phyloP scores from a whole-genome alignment of 495 filamentous ascomycete species.

The Aspergillus asperescens region DNA sequence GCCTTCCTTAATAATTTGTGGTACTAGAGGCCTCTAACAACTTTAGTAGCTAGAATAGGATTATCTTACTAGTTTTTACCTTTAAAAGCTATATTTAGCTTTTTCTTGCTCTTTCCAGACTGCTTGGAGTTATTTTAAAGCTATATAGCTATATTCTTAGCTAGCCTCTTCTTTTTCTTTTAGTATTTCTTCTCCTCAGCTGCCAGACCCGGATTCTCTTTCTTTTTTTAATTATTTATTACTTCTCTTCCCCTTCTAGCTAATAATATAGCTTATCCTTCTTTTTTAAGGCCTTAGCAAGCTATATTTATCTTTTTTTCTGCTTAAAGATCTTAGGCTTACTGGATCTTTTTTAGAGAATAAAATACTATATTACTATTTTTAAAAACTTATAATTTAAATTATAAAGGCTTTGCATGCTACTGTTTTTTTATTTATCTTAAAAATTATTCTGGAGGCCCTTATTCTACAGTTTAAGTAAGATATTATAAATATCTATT shows the following conservation, averaged over 20 bases:
- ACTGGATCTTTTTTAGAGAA: too few species aligned
- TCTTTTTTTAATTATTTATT: not conserved
- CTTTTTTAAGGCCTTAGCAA: too few species aligned
- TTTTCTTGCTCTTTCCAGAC: too few species aligned
- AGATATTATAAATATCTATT: not conserved
- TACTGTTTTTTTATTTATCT: slow-evolving; percentile 1
- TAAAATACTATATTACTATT: slow-evolving; percentile 1
- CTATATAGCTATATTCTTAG: not conserved
- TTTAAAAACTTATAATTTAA: not conserved
- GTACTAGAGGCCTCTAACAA: too few species aligned
- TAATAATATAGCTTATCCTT: not conserved
- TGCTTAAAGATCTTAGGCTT: too few species aligned
- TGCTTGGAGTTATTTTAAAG: not conserved
- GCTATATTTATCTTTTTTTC: too few species aligned
- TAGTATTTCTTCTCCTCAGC: not conserved
- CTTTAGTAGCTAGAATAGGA: too few species aligned
- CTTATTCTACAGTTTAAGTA: not conserved
- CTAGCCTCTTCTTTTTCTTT: not conserved
- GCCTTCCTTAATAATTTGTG: too few species aligned
- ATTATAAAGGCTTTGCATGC: not conserved
- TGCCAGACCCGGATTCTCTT: not conserved
- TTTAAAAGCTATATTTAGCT: too few species aligned
- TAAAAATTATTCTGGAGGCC: slow-evolving; percentile 2
- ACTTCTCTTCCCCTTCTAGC: not conserved
- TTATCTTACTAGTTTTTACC: too few species aligned